Evolutionary conservation across 371 early-diverging fungal species (phyloP).

Genomic region (Apophysomyces trapeziformis): DNA sequence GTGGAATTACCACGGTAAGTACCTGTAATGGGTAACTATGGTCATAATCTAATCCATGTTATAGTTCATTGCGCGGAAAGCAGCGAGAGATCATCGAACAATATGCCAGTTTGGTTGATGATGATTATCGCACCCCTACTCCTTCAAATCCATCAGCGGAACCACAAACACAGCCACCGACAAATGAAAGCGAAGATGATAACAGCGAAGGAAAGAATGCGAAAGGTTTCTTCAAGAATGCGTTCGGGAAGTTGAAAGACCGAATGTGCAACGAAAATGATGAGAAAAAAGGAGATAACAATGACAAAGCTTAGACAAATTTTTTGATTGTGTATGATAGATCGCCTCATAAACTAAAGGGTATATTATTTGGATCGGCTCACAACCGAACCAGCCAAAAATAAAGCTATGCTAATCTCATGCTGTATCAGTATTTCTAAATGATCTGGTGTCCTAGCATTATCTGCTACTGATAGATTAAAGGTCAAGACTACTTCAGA

Average conservation of each 20-base stretch:
- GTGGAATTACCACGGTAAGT: conserved; percentile 74
- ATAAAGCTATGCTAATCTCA: too few species aligned
- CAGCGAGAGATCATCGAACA: conserved; percentile 44
- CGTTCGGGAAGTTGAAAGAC: conserved; percentile 38
- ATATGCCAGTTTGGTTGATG: conserved; percentile 43
- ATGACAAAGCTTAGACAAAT: conserved; percentile 8
- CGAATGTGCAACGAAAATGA: conserved; percentile 29
- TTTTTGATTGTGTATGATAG: conserved; percentile 5
- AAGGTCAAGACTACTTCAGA: too few species aligned
- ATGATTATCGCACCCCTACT: conserved; percentile 27
- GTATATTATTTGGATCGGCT: too few species aligned
- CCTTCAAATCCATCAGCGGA: conserved; percentile 18
- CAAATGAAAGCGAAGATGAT: neutral
- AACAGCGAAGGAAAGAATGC: conserved; percentile 1
- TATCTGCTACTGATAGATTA: too few species aligned
- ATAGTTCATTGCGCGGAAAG: conserved; percentile 34
- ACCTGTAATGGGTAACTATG: neutral
- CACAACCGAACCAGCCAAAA: too few species aligned
- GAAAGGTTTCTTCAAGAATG: conserved; percentile 36
- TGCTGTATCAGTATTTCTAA: too few species aligned
- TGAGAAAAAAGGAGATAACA: conserved; percentile 20
- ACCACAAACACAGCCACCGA: conserved; percentile 16
- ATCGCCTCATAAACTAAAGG: neutral
- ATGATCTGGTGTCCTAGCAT: too few species aligned
- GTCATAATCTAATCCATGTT: neutral